Evolutionary conservation across 2,329 filamentous ascomycete species (phyloP).

Genomic region (Kalaharituber pfeilii): DNA sequence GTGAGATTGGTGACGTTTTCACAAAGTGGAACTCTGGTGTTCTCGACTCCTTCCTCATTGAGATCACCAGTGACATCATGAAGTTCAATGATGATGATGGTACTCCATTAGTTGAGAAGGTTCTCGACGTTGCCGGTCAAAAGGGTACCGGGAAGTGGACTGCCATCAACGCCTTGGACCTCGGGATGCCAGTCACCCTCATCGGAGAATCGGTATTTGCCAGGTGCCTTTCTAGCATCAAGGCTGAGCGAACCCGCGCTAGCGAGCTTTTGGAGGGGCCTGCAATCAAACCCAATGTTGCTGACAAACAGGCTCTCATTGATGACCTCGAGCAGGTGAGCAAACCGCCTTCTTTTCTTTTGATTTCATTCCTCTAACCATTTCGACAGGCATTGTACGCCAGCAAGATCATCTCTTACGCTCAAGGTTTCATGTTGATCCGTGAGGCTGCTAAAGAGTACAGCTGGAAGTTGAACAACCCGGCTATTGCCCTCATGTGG

Average conservation of each 20-base stretch:
- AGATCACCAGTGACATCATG: slow-evolving; percentile 97
- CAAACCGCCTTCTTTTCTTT: too few species aligned
- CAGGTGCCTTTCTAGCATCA: slow-evolving; percentile 84
- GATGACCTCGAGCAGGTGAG: slow-evolving; percentile 75
- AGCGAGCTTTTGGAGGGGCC: slow-evolving; percentile 64
- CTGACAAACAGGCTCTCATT: slow-evolving; percentile 84
- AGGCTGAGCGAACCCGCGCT: slow-evolving; percentile 76
- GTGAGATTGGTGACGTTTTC: slow-evolving; percentile 93
- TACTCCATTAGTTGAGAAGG: slow-evolving; percentile 88
- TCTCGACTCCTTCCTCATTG: slow-evolving; percentile 95
- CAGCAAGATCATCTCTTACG: slow-evolving; percentile 99
- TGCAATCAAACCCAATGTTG: slow-evolving; percentile 54
- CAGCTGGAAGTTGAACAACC: slow-evolving; percentile 98
- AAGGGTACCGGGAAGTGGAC: slow-evolving; percentile 99
- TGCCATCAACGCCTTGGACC: slow-evolving; percentile 93
- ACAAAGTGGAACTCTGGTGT: slow-evolving; percentile 97
- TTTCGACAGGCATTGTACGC: slow-evolving; percentile 58
- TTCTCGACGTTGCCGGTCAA: slow-evolving; percentile 93
- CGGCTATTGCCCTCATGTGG: slow-evolving; percentile 99
- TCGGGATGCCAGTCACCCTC: slow-evolving; percentile 94
- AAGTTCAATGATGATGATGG: slow-evolving; percentile 95
- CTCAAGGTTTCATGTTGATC: slow-evolving; percentile 99
- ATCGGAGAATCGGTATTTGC: slow-evolving; percentile 95
- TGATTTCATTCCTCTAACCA: slow-evolving; percentile 5
- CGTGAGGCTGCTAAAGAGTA: slow-evolving; percentile 97